Conservation (phyloP, 768 basidiomycete genomes). For the Coprinopsis strossmayeri region DNA sequence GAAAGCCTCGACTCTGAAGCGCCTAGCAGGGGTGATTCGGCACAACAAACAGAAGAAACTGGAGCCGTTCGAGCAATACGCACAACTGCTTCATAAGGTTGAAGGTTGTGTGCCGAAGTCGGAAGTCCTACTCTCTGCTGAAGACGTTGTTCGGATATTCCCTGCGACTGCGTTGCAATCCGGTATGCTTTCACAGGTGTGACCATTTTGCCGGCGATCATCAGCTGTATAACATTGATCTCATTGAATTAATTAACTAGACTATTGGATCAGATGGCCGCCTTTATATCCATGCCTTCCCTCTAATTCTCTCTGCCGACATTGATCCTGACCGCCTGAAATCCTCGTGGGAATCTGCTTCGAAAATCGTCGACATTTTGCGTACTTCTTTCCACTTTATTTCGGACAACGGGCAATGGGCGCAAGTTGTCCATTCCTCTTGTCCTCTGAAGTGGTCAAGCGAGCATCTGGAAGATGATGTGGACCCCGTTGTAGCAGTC, state of each 20-base stretch:
- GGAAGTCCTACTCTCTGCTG: conserved; percentile 9
- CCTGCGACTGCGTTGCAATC: conserved; percentile 40
- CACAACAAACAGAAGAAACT: background rate
- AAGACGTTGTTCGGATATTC: conserved; percentile 27
- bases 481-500: conserved; percentile 16
- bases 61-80: background rate
- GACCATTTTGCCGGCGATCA: no score
- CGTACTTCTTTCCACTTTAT: conserved; percentile 44
- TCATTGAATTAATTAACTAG: conserved; percentile 12
- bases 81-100: conserved; percentile 8
- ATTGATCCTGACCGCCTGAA: conserved; percentile 23
- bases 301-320: conserved; percentile 15
- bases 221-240: background rate
- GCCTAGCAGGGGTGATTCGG: conserved; percentile 13
- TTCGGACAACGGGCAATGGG: conserved; percentile 26
- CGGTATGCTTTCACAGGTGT: conserved; percentile 45
- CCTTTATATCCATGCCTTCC: conserved; percentile 27
- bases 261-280: conserved; percentile 23
- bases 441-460: conserved; percentile 17
- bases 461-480: conserved; percentile 9
- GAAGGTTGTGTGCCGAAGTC: conserved; percentile 13
- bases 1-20: conserved; percentile 19
- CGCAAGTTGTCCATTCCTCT: conserved; percentile 23
- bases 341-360: conserved; percentile 29
- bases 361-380: conserved; percentile 30